phyloP scores from a whole-genome alignment of 2,329 filamentous ascomycete species.

The Uncinocarpus reesii region DNA sequence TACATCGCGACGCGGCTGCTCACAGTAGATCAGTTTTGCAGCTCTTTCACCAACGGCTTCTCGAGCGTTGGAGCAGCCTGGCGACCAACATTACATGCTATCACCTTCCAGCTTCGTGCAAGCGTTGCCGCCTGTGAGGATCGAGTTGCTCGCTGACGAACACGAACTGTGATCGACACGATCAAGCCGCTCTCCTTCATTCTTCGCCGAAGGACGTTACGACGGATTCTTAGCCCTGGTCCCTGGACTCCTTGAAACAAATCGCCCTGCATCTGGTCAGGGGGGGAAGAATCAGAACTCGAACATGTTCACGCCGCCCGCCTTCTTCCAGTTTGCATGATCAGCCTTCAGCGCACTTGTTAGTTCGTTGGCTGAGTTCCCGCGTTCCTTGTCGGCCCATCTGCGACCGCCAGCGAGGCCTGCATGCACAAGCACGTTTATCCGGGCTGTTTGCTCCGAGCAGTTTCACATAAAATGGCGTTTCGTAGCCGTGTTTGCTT shows the following conservation, averaged over 20 bases:
- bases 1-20: no score
- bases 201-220: background rate
- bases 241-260: background rate
- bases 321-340: no score
- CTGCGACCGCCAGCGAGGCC: no score
- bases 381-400: no score
- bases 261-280: background rate
- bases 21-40: no score
- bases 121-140: background rate
- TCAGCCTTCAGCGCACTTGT: background rate
- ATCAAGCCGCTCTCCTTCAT: background rate
- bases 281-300: background rate
- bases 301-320: background rate
- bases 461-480: no score
- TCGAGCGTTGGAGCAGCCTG: no score
- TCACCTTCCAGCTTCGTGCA: conserved; percentile 8
- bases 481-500: no score
- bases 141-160: background rate
- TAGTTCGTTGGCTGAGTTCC: no score
- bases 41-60: no score
- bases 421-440: no score
- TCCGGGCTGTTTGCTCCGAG: no score
- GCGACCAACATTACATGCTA: background rate
- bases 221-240: background rate
- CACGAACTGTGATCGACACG: conserved; percentile 7